Base-by-base conservation (phyloP, 139 green algal genomes). In the Edaphochlamys debaryana region DNA sequence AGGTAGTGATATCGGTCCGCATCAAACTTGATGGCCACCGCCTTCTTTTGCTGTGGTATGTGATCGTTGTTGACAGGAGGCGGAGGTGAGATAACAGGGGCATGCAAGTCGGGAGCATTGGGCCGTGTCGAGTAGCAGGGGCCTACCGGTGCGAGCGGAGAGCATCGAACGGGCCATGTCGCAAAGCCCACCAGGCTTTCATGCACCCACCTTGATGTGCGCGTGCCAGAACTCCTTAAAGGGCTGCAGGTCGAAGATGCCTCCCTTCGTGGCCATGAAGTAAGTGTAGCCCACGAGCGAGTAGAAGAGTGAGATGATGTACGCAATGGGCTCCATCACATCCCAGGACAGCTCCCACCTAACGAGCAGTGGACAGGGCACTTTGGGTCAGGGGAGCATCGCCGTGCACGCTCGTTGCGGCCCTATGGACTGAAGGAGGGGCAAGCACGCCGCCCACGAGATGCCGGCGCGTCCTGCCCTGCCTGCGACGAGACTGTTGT, bases 241-340 rank as follows among this genome's bases (percentile, higher is more conserved):
- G 0, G 86, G 86, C 52, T 52, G n/a, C 54, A 87, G 63, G 70
- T 90, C 86, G 22, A 90, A 86, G 2, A 67, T 45, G 23, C 38
- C 27, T n/a, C 79, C 74, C 19, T 70, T 54, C 29, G 86, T 86
- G 30, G 67, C 42, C 63, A 90, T 45, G 81, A 90, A 90, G 82
- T 87, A 90, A 6, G 36, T 69, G 70, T 88, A 90, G 30, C 69
- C 86, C 20, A 90, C 22, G 6, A 88, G 48, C 1, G 63, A 70
- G 81, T 90, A 90, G 52, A 88, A 83, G 13, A 90, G 70, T 0
- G 60, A 80, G 29, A 90, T 80, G 62, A 90, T 88, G 82, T 90
- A 90, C 15, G 41, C 86, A 58, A 85, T 52, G 30, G 78, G 78
- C 67, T 84, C 78, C 78, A 84, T 84, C 42, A 84, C 78, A 38